These are phyloP conservation scores for Solanum corneliomulleri DNA, from an alignment of 257 asterid genomes.

Conservation along the genomic window DNA sequence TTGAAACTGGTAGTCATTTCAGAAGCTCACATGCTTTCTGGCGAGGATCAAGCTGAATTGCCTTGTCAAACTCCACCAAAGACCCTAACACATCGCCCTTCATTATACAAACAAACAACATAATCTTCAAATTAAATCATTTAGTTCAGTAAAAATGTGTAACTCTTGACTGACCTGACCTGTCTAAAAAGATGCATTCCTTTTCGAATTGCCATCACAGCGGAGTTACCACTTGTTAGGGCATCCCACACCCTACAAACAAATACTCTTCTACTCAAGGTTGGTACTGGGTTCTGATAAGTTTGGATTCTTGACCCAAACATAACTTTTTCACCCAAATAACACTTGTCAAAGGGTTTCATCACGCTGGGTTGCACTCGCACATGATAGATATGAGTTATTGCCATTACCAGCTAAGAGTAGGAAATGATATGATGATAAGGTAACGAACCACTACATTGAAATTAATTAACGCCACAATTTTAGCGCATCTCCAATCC, in stretches of 20 bases:
- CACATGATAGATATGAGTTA: not conserved
- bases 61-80: slow-evolving; percentile 77
- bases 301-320: slow-evolving; percentile 8
- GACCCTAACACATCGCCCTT: slow-evolving; percentile 90
- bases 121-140: not conserved
- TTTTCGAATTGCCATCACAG: slow-evolving; percentile 46
- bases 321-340: not conserved
- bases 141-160: not conserved
- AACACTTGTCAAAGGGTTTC: not conserved
- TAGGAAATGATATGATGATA: not conserved
- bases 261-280: slow-evolving; percentile 38
- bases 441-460: not conserved
- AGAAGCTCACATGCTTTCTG: slow-evolving; percentile 62
- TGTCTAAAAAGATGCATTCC: slow-evolving; percentile 94
- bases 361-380: not conserved
- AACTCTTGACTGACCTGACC: slow-evolving; percentile 24
- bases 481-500: not conserved
- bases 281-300: slow-evolving; percentile 8
- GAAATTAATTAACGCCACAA: not conserved
- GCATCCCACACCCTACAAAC: slow-evolving; percentile 75
- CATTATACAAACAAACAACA: not conserved
- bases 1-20: not conserved
- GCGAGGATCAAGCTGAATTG: slow-evolving; percentile 74
- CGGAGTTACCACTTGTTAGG: slow-evolving; percentile 56
- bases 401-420: not conserved